Evolutionary conservation across 192 early-diverging fungal species (phyloP).

Genomic region (Backusella tarrabulga): DNA sequence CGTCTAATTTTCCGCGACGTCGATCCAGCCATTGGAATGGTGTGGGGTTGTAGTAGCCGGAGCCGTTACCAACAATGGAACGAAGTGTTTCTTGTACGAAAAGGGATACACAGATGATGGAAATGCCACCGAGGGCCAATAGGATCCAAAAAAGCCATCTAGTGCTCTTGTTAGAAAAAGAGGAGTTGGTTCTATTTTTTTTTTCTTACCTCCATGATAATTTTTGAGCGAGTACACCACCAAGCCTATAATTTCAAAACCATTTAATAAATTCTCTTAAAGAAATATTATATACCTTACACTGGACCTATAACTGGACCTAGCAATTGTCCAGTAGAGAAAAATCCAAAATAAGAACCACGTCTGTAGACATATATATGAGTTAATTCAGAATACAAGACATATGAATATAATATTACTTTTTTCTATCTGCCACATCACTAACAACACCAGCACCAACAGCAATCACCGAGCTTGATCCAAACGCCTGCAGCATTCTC

Average conservation of each 20-base stretch:
- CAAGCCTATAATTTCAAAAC: constrained; percentile 4
- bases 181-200: background rate
- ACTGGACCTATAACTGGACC: constrained; percentile 20
- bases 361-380: constrained; percentile 6
- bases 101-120: constrained; percentile 29
- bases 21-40: constrained; percentile 14
- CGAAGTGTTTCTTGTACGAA: constrained; percentile 48
- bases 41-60: constrained; percentile 31
- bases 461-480: constrained; percentile 37
- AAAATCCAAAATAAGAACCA: constrained; percentile 5
- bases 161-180: background rate
- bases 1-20: constrained; percentile 9
- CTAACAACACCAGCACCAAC: constrained; percentile 25
- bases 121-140: constrained; percentile 12
- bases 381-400: background rate
- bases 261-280: too few relatives aligned
- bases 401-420: background rate
- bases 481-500: constrained; percentile 37
- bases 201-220: constrained; percentile 25
- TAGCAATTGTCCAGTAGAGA: constrained; percentile 7
- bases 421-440: constrained; percentile 9
- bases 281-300: background rate
- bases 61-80: constrained; percentile 36
- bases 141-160: constrained; percentile 44
- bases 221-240: constrained; percentile 24